These are phyloP conservation scores for Chrysoporthe puriensis DNA, from an alignment of 2,329 filamentous ascomycete genomes.

Conservation along the genomic window DNA sequence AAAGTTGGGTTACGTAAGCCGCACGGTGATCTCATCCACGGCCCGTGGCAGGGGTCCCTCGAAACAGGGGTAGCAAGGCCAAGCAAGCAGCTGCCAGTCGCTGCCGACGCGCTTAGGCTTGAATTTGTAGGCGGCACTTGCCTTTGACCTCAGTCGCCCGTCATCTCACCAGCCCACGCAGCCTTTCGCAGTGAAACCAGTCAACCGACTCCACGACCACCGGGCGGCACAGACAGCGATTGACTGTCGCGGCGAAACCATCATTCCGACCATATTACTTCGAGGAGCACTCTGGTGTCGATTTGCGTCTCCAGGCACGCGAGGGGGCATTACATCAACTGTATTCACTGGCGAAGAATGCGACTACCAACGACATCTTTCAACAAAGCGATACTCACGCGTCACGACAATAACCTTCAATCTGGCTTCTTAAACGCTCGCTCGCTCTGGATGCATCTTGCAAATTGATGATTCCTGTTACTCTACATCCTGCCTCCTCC, in stretches of 20 bases:
- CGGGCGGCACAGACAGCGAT: background rate
- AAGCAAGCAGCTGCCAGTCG: conserved; percentile 6
- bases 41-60: background rate
- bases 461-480: conserved; percentile 13
- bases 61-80: conserved; percentile 3
- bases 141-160: background rate
- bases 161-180: background rate
- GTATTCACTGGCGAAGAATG: conserved; percentile 7
- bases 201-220: background rate
- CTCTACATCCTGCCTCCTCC: conserved; percentile 3
- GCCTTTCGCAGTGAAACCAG: background rate
- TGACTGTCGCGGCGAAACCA: background rate
- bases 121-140: conserved; percentile 11
- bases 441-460: background rate
- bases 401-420: background rate
- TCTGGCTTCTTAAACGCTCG: background rate
- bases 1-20: conserved; percentile 26
- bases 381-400: conserved; percentile 14
- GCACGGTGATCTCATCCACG: conserved; percentile 23
- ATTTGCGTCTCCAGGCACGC: background rate
- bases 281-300: no score
- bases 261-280: no score
- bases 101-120: conserved; percentile 17
- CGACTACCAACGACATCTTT: conserved; percentile 12
- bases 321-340: background rate